phyloP scores from a whole-genome alignment of 1,139 yeast genomes.

The Suhomyces bribrorum region DNA sequence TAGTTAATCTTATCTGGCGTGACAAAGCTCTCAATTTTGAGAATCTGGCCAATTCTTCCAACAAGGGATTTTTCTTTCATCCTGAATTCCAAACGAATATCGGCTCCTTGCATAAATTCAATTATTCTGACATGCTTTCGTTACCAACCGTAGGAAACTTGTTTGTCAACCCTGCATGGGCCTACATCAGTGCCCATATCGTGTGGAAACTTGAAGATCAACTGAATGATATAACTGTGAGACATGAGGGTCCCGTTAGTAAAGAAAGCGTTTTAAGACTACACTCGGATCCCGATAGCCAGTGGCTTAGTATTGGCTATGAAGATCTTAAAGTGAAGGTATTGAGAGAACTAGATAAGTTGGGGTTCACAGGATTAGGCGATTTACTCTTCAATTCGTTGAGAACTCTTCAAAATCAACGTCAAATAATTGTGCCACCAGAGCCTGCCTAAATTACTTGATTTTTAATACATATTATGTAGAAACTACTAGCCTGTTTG shows the following conservation, averaged over 20 bases:
- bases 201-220: constrained; percentile 52
- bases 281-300: constrained; percentile 19
- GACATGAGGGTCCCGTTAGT: constrained; percentile 51
- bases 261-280: constrained; percentile 30
- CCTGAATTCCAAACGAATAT: constrained; percentile 37
- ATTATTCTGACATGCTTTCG: constrained; percentile 23
- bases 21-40: constrained; percentile 41
- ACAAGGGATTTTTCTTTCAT: constrained; percentile 45
- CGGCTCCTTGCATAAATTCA: constrained; percentile 33
- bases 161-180: constrained; percentile 57
- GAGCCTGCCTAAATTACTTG: no score
- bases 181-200: constrained; percentile 45
- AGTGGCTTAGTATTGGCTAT: constrained; percentile 35
- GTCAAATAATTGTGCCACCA: no score
- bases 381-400: constrained; percentile 49
- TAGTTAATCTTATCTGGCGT: constrained; percentile 65
- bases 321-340: constrained; percentile 43
- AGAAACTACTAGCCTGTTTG: no score
- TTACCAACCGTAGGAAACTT: constrained; percentile 47
- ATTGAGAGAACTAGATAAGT: constrained; percentile 32
- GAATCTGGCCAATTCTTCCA: constrained; percentile 18
- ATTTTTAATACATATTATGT: no score
- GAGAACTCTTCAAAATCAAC: constrained; percentile 37
- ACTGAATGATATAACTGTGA: constrained; percentile 23
- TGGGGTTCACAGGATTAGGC: constrained; percentile 46